These are phyloP conservation scores for Talaromyces thailandensis DNA, from an alignment of 495 filamentous ascomycete species.

Conservation along the genomic window DNA sequence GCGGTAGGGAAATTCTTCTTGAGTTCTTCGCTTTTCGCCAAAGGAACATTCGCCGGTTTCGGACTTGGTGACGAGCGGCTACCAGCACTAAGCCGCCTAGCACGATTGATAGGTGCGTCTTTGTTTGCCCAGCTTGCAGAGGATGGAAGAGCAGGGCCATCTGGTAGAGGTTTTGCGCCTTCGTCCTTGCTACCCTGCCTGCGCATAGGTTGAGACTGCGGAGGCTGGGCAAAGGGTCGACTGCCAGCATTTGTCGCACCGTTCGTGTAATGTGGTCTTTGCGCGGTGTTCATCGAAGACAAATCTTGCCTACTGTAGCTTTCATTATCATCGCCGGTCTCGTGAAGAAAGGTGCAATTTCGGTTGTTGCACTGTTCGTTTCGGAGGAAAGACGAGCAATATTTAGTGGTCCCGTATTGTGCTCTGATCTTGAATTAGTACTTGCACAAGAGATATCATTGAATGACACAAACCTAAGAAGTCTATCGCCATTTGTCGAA, in stretches of 20 bases:
- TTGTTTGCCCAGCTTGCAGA: slow-evolving; percentile 90
- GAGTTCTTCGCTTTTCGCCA: slow-evolving; percentile 29
- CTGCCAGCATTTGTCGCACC: slow-evolving; percentile 16
- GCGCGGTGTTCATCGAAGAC: slow-evolving; percentile 90
- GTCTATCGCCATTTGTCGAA: slow-evolving; percentile 79
- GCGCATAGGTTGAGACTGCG: slow-evolving; percentile 62
- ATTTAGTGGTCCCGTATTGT: slow-evolving; percentile 96
- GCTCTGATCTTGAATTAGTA: slow-evolving; percentile 47
- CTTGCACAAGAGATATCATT: not conserved
- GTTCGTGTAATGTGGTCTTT: slow-evolving; percentile 44
- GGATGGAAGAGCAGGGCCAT: slow-evolving; percentile 81
- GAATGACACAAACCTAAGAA: slow-evolving; percentile 46
- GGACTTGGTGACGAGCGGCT: slow-evolving; percentile 78
- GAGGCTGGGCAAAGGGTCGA: slow-evolving; percentile 23
- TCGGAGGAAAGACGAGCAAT: slow-evolving; percentile 93
- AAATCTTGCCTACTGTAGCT: slow-evolving; percentile 93
- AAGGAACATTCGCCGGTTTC: slow-evolving; percentile 51
- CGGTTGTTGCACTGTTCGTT: slow-evolving; percentile 89
- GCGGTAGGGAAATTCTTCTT: slow-evolving; percentile 24
- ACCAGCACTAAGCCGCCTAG: slow-evolving; percentile 65
- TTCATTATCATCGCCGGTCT: slow-evolving; percentile 92
- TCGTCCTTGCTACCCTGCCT: slow-evolving; percentile 71
- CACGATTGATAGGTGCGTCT: slow-evolving; percentile 56
- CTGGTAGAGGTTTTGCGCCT: slow-evolving; percentile 48
- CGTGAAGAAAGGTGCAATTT: slow-evolving; percentile 95